Percentiles rank a stretch among this genome's conserved stretches.
Evolutionary conservation across 257 asterid species (phyloP).

Genomic region (Solanum infundibuliforme): DNA sequence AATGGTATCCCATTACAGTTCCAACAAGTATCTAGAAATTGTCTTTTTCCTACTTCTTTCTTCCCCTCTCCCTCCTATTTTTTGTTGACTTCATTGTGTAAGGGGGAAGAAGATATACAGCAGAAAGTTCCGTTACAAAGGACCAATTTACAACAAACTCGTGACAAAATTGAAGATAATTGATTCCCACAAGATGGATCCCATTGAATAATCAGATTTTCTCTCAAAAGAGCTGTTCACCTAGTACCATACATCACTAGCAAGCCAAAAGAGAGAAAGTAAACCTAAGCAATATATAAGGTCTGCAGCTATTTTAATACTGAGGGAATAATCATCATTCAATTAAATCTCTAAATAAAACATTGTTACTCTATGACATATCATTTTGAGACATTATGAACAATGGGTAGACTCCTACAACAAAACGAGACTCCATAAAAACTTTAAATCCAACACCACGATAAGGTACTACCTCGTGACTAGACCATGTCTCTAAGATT

Average conservation of each 20-base stretch:
- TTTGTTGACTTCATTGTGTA: not conserved
- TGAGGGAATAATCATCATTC: not conserved
- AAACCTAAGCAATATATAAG: not conserved
- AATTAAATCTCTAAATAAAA: not conserved
- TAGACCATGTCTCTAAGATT: slow-evolving; percentile 15
- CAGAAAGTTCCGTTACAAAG: not conserved
- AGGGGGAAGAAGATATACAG: not conserved
- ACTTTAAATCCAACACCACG: slow-evolving; percentile 5
- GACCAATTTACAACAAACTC: not conserved
- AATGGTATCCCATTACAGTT: not conserved
- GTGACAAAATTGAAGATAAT: not conserved
- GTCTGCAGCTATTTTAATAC: not conserved
- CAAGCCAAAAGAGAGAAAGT: not conserved
- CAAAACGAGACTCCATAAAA: slow-evolving; percentile 10
- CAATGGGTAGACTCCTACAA: not conserved
- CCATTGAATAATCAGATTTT: not conserved
- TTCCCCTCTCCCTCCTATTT: not conserved
- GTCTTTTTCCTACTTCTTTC: not conserved
- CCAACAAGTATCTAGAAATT: not conserved
- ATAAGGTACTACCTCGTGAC: slow-evolving; percentile 12
- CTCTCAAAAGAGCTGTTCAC: not conserved
- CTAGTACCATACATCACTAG: not conserved
- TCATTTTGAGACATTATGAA: not conserved
- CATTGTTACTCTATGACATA: not conserved
- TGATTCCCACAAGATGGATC: not conserved